A percentile compares a stretch with the other conserved stretches of the same genome.
These are phyloP conservation scores for Phaeotremella fagi DNA, from an alignment of 768 basidiomycete genomes.

Conservation along the genomic window DNA sequence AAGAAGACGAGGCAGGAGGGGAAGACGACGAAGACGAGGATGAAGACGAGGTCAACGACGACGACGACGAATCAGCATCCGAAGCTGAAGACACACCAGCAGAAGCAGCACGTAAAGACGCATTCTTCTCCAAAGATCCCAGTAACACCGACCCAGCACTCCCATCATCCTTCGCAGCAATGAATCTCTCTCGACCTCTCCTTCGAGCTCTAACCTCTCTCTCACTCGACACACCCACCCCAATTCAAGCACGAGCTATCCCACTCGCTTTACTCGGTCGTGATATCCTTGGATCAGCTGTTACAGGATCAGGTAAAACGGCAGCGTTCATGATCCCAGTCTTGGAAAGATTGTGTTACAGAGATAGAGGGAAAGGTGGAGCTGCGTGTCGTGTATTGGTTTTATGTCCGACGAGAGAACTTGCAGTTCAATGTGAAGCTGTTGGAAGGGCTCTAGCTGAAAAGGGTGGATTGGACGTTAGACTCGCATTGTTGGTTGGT, in stretches of 20 bases:
- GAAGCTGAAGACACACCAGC: conserved; percentile 54
- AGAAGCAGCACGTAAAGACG: conserved; percentile 68
- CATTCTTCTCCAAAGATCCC: conserved; percentile 68
- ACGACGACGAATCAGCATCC: conserved; percentile 21
- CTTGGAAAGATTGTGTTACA: conserved; percentile 82
- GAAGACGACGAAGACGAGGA: conserved; percentile 49
- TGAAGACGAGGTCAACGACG: conserved; percentile 39
- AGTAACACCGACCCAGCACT: conserved; percentile 58
- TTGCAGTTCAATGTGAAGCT: conserved; percentile 92
- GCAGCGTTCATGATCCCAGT: conserved; percentile 95
- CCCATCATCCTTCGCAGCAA: conserved; percentile 70
- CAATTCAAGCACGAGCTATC: conserved; percentile 90
- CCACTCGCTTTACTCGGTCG: conserved; percentile 91
- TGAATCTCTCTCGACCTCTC: conserved; percentile 93
- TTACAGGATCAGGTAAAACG: conserved; percentile 97
- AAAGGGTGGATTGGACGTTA: conserved; percentile 61
- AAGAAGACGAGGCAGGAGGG: conserved; percentile 48
- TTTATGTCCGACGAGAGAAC: conserved; percentile 88
- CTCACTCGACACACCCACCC: conserved; percentile 76
- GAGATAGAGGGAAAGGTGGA: conserved; percentile 80
- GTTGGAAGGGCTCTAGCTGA: conserved; percentile 76
- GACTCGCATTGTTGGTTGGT: conserved; percentile 88
- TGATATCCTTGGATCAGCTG: conserved; percentile 91
- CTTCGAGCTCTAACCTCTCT: conserved; percentile 82
- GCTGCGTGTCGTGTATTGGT: conserved; percentile 67